Base-by-base conservation (phyloP, 108 stramenopile species). In the Phaeodactylum tricornutum region DNA sequence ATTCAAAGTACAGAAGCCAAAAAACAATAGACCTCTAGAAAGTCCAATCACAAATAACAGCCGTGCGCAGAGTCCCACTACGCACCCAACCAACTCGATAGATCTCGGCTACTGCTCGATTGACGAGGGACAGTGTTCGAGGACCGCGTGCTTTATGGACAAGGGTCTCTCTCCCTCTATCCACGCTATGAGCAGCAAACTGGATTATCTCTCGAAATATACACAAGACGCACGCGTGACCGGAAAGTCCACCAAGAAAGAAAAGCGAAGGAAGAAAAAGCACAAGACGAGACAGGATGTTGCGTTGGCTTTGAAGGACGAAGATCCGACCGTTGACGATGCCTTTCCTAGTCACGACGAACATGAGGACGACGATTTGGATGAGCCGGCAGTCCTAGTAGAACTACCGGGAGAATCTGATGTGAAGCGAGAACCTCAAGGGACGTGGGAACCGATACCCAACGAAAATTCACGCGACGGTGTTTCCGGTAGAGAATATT, bases 151-250 rank as follows among this genome's bases (percentile, higher is more conserved):
- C n/a, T n/a, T n/a, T n/a, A n/a, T n/a, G n/a, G n/a, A n/a, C n/a
- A n/a, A n/a, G n/a, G n/a, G n/a, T n/a, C n/a, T n/a, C n/a, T n/a
- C n/a, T n/a, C n/a, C n/a, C n/a, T n/a, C n/a, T n/a, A n/a, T n/a
- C n/a, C n/a, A n/a, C n/a, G n/a, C n/a, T n/a, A 41, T 41, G 39
- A 6, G 19, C 16, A 41, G 14, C 41, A 77, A 77, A 54, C 54
- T 77, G 12, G 70, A 57, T 15, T 72, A 77, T 43, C 53, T 77
- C 28, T 72, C 75, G 43, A 77, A 77, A 51, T 77, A 77, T 41
- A 43, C 41, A 11, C n/a, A n/a, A n/a, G 21, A 20, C 22, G 47
- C 3, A 37, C 31, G 39, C n/a, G 15, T 49, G 12, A 37, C 28
- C 14, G 30, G 31, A 7, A 24, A 45, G 8, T 1, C 5, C 27